These are phyloP conservation scores for Craspedostauros australis DNA, from an alignment of 108 stramenopile genomes.

Conservation along the genomic window DNA sequence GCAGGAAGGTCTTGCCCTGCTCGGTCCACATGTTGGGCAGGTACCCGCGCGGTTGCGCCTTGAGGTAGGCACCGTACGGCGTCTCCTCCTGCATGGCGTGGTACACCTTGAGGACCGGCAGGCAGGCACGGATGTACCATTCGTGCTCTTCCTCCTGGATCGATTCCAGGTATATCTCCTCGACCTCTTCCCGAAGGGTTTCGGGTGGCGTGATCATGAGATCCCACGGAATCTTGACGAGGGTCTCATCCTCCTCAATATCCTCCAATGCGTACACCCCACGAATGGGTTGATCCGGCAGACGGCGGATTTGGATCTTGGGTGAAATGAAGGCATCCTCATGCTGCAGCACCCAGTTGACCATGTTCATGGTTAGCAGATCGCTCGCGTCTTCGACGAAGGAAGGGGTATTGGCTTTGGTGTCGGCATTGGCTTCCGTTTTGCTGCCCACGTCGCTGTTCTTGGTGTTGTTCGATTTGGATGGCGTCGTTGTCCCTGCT, in stretches of 20 bases:
- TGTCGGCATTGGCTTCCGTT: too few relatives aligned
- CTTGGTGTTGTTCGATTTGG: too few relatives aligned
- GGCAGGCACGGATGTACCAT: not conserved
- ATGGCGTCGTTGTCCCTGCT: too few relatives aligned
- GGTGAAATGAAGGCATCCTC: not conserved
- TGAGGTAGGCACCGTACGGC: not conserved
- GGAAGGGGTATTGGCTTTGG: too few relatives aligned
- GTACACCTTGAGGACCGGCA: not conserved
- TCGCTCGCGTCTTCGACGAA: too few relatives aligned
- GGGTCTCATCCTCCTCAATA: not conserved
- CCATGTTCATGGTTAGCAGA: too few relatives aligned
- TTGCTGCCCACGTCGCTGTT: too few relatives aligned
- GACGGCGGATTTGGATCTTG: not conserved
- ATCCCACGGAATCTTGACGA: not conserved
- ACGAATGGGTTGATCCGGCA: not conserved
- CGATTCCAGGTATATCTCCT: not conserved
- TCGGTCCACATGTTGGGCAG: not conserved
- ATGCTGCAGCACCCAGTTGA: not conserved
- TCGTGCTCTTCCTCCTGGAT: too few relatives aligned
- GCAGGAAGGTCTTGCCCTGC: not conserved
- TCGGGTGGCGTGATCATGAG: not conserved
- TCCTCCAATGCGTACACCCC: not conserved
- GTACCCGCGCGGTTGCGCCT: not conserved
- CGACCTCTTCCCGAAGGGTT: not conserved
- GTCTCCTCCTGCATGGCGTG: not conserved